Conservation (phyloP, 1,139 yeast species). For the Diutina catenulata region DNA sequence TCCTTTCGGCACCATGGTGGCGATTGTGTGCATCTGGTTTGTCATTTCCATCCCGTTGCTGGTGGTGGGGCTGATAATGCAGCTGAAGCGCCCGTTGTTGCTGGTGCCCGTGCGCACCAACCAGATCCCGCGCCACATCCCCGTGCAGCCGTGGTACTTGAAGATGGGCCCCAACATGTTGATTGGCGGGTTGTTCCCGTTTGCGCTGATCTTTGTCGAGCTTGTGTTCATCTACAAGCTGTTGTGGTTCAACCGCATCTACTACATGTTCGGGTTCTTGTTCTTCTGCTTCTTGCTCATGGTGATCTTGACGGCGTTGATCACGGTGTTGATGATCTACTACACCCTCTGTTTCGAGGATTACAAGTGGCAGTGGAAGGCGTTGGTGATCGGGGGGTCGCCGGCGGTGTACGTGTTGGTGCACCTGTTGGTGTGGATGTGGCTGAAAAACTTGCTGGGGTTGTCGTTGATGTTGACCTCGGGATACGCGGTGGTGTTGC, state of each 20-base stretch:
- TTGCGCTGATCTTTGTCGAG: slow-evolving; percentile 90
- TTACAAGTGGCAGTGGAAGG: slow-evolving; percentile 97
- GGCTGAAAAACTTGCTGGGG: slow-evolving; percentile 61
- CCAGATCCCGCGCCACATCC: slow-evolving; percentile 94
- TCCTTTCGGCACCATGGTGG: slow-evolving; percentile 82
- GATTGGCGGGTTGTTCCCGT: slow-evolving; percentile 86
- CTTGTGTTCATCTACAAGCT: slow-evolving; percentile 82
- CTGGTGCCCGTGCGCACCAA: slow-evolving; percentile 74
- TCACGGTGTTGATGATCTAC: slow-evolving; percentile 71
- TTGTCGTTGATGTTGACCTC: slow-evolving; percentile 69
- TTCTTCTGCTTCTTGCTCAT: slow-evolving; percentile 78
- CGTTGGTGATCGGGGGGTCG: slow-evolving; percentile 82
- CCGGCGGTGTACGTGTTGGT: slow-evolving; percentile 75
- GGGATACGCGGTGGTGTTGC: slow-evolving; percentile 74
- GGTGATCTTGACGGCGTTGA: slow-evolving; percentile 72
- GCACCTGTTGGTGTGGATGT: slow-evolving; percentile 60
- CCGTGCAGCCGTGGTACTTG: slow-evolving; percentile 80
- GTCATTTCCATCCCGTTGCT: slow-evolving; percentile 77
- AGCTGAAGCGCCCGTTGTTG: slow-evolving; percentile 52
- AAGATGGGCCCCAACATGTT: slow-evolving; percentile 55
- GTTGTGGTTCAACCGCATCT: slow-evolving; percentile 87
- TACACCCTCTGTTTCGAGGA: slow-evolving; percentile 83
- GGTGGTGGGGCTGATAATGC: slow-evolving; percentile 65
- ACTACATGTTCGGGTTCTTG: slow-evolving; percentile 95
- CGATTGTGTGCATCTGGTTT: slow-evolving; percentile 77